Conservation (phyloP, 148 eudicot genomes). For the Fallopia convolvulus region DNA sequence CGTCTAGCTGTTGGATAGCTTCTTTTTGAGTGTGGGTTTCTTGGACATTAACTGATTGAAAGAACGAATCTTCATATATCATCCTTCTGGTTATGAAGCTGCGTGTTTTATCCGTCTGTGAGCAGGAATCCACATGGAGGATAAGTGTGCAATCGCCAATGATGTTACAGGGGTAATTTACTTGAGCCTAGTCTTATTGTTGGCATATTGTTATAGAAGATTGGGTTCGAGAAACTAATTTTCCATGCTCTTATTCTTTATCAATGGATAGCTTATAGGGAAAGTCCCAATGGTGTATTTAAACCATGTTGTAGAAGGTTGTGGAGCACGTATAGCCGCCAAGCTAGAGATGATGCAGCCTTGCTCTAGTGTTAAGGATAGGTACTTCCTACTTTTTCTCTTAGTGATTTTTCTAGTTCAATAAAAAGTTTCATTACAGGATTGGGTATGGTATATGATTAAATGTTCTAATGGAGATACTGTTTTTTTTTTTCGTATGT, state of each 20-base stretch:
- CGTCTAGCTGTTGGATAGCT: too few relatives aligned
- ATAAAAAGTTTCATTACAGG: too few relatives aligned
- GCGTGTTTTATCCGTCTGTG: too few relatives aligned
- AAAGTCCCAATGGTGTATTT: slow-evolving; percentile 52
- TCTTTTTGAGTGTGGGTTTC: too few relatives aligned
- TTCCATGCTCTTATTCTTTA: not conserved
- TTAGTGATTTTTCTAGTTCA: not conserved
- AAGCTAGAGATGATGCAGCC: slow-evolving; percentile 60
- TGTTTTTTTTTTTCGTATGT: not conserved
- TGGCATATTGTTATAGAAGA: not conserved
- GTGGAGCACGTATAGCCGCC: slow-evolving; percentile 49
- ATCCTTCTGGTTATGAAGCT: too few relatives aligned
- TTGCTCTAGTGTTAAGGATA: slow-evolving; percentile 52
- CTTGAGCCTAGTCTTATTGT: not conserved
- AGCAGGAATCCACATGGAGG: slow-evolving; percentile 12
- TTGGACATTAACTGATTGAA: too few relatives aligned
- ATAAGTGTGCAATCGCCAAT: slow-evolving; percentile 28
- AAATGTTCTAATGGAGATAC: too few relatives aligned
- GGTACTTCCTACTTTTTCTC: slow-evolving; percentile 11
- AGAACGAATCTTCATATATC: too few relatives aligned
- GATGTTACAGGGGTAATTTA: slow-evolving; percentile 38
- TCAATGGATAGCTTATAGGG: slow-evolving; percentile 36
- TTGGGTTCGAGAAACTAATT: not conserved
- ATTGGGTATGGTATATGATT: too few relatives aligned
- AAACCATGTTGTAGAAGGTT: slow-evolving; percentile 46